Percentiles rank a stretch among this genome's conserved stretches.
Evolutionary conservation across 331 rosid genomes (phyloP).

Genomic region (Acacia pycnantha): DNA sequence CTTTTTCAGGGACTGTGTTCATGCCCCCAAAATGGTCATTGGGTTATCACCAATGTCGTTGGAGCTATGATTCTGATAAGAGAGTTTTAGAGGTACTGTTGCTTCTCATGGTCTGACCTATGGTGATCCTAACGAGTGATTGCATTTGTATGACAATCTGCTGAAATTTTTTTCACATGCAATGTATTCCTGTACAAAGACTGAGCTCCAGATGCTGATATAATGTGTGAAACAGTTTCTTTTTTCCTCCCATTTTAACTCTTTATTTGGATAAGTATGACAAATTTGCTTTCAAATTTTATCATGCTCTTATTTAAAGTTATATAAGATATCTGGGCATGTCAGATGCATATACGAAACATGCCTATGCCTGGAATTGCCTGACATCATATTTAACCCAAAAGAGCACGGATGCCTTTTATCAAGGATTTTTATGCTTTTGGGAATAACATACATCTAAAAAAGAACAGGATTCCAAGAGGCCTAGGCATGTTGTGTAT

Average conservation of each 20-base stretch:
- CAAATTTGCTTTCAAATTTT: background rate
- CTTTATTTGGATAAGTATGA: background rate
- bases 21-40: constrained; percentile 97
- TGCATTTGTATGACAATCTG: constrained; percentile 17
- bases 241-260: background rate
- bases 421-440: background rate
- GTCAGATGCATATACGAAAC: background rate
- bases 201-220: constrained; percentile 21
- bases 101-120: constrained; percentile 13
- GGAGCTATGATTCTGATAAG: constrained; percentile 71
- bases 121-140: constrained; percentile 7
- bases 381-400: constrained; percentile 7
- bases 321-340: background rate
- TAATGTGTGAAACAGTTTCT: background rate
- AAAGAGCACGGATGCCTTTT: constrained; percentile 5
- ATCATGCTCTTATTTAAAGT: background rate
- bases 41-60: constrained; percentile 95
- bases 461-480: too few species aligned
- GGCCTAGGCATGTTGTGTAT: background rate
- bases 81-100: constrained; percentile 71
- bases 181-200: constrained; percentile 1
- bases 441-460: background rate
- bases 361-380: constrained; percentile 1
- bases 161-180: background rate
- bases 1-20: constrained; percentile 63